Evolutionary conservation across 805 yeast genomes (phyloP).

Genomic region (Pichia exigua): DNA sequence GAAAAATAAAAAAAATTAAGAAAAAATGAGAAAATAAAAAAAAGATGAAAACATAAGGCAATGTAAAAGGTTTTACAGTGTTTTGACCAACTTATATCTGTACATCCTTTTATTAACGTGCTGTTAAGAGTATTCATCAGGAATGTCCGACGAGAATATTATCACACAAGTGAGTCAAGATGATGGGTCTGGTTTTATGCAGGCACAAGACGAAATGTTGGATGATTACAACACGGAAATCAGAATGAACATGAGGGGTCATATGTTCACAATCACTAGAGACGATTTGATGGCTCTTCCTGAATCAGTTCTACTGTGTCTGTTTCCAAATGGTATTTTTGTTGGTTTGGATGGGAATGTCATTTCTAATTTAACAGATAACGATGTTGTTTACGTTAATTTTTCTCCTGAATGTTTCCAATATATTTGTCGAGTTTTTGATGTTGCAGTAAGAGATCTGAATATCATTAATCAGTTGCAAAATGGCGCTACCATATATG

Average conservation of each 20-base stretch:
- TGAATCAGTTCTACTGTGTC: slow-evolving; percentile 76
- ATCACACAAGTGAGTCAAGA: slow-evolving; percentile 61
- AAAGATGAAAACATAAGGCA: too few species aligned
- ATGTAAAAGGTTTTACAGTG: too few species aligned
- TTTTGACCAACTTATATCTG: not conserved
- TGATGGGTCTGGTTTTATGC: slow-evolving; percentile 9
- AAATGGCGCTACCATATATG: slow-evolving; percentile 20
- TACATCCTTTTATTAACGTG: too few species aligned
- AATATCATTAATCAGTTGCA: slow-evolving; percentile 31
- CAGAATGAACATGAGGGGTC: slow-evolving; percentile 71
- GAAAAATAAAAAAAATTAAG: too few species aligned
- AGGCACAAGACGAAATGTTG: slow-evolving; percentile 14
- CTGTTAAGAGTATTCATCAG: too few species aligned
- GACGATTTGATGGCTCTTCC: slow-evolving; percentile 90
- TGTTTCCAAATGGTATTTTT: slow-evolving; percentile 88
- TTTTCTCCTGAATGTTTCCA: slow-evolving; percentile 83
- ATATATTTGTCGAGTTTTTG: slow-evolving; percentile 68
- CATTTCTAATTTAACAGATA: slow-evolving; percentile 70
- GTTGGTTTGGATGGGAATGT: slow-evolving; percentile 70
- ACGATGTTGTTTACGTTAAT: slow-evolving; percentile 73
- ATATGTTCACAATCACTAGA: slow-evolving; percentile 65
- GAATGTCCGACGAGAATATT: slow-evolving; percentile 34
- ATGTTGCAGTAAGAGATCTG: slow-evolving; percentile 58
- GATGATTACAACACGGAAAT: slow-evolving; percentile 61
- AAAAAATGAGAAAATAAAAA: not conserved